phyloP scores from a whole-genome alignment of 345 rosid genomes.

The Arabidopsis suecica region DNA sequence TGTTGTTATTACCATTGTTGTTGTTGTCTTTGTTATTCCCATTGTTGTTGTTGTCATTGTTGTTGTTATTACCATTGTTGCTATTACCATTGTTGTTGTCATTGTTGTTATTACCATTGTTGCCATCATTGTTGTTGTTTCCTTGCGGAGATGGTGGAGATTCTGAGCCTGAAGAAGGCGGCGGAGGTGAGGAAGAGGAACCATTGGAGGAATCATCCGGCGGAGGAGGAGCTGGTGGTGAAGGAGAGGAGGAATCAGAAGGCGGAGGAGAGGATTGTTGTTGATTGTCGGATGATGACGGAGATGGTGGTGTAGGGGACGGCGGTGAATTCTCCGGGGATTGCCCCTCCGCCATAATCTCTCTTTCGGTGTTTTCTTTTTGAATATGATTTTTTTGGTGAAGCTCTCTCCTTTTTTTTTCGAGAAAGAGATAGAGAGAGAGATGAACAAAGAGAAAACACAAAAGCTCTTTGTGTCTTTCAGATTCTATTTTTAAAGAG shows the following conservation, averaged over 20 bases:
- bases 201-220: slow-evolving; percentile 26
- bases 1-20: not conserved
- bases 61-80: slow-evolving; percentile 3
- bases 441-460: slow-evolving; percentile 40
- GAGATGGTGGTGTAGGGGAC: slow-evolving; percentile 49
- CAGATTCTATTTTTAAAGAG: slow-evolving; percentile 37
- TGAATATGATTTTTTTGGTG: not conserved
- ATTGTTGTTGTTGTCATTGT: slow-evolving; percentile 26
- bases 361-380: slow-evolving; percentile 27
- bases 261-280: slow-evolving; percentile 50
- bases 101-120: slow-evolving; percentile 16
- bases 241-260: slow-evolving; percentile 24
- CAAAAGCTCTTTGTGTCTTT: slow-evolving; percentile 37
- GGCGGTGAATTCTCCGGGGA: slow-evolving; percentile 48
- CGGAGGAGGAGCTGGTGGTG: slow-evolving; percentile 48
- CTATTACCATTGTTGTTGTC: not conserved
- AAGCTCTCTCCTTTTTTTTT: slow-evolving; percentile 30
- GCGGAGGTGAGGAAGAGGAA: slow-evolving; percentile 41
- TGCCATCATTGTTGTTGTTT: slow-evolving; percentile 29
- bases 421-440: slow-evolving; percentile 13
- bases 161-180: slow-evolving; percentile 43
- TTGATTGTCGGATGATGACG: slow-evolving; percentile 37
- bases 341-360: slow-evolving; percentile 51
- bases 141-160: slow-evolving; percentile 42
- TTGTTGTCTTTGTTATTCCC: not conserved